Base-by-base conservation (phyloP, 2,329 filamentous ascomycete species). In the Hypoxylon sp. region DNA sequence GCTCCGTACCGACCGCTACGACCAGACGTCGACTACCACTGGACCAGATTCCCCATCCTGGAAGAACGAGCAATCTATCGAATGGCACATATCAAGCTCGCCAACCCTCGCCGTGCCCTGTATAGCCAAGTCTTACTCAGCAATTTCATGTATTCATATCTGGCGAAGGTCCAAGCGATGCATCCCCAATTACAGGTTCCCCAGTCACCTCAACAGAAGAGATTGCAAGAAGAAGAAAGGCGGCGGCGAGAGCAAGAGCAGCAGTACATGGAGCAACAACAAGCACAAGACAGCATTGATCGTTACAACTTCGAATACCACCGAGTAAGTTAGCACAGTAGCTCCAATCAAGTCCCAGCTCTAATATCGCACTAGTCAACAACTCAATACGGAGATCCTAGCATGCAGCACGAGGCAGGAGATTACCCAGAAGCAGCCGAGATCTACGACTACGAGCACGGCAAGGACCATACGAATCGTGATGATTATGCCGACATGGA, bases 101-200 rank as follows among this genome's bases (percentile, higher is more conserved):
- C 96, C n/a, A 98, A 99, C 77, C 96, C 96, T 39, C 91, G 95
- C 48, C 91, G 96, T 62, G 92, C 95, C 44, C 83, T 99, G 56
- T 92, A 97, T 77, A 98, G 95, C 67, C 96, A 99, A 80, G 96
- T 99, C 21, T 85, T 99, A 65, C 87, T 99, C 73, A 98, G 94
- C 81, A 99, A 99, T 80, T 99, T 99, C 81, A 99, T 99, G 96
- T 99, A 99, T 82, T 96, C 94, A 63, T 99, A 99, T 79, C 87
- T 99, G 71, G 96, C 96, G 69, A 99, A 98, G 80, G 96, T 99
- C 50, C 96, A 99, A 81, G 94, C 97, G 76, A 98, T 98, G 93
- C 96, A 99, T 79, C 96, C 96, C 47, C 93, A 97, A 77, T 93
- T 98, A 82, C 93, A 97, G 75, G 91, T 97, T 47, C 93, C 93